Base-by-base conservation (phyloP, 768 basidiomycete species). In the Boletus pseudo-olivaceus region DNA sequence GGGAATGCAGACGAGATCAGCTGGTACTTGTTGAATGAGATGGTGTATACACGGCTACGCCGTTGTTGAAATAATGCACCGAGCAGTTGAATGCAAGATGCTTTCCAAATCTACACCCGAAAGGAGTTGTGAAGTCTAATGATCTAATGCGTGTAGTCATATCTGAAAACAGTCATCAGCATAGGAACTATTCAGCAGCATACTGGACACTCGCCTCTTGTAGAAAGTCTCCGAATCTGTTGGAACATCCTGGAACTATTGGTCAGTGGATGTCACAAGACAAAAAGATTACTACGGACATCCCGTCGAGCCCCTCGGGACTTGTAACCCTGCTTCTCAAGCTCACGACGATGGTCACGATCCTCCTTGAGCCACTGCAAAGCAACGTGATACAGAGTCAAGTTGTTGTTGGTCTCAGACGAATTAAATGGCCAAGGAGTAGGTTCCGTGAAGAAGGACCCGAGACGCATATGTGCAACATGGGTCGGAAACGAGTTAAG, bases 401-500 rank as follows among this genome's bases (percentile, higher is more conserved):
- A 27, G 29, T 49, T 51, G 20, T 26, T 56, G 5, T 76, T 67
- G 1, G 66, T 54, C 17, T 66, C 57, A 42, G 60, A 43, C 63
- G 55, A 39, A 8, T 69, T 57, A n/a, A 80, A 69, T 3, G 85
- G 83, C 93, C 94, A 98, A 7, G 82, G 65, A 14, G 82, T 79
- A 4, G 90, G 87, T 17, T 76, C 75, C 2, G 81, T 84, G 12
- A 84, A 75, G 51, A 94, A 83, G 12, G 76, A 73, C 5, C 97
- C 97, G 44, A 93, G 78, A 26, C 88, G 84, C 85, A 99, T 88
- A 67, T 98, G 97, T 5, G 85, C 84, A 55, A 98, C 77, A 64
- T 96, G 92, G 1, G 95, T 98, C 4, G 97, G 96, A 75, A 96
- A 98, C n/a, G 79, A 71, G 63, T 82, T 81, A 30, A 98, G 72